These are phyloP conservation scores for Calonectria montana DNA, from an alignment of 2,329 filamentous ascomycete genomes.

Conservation along the genomic window DNA sequence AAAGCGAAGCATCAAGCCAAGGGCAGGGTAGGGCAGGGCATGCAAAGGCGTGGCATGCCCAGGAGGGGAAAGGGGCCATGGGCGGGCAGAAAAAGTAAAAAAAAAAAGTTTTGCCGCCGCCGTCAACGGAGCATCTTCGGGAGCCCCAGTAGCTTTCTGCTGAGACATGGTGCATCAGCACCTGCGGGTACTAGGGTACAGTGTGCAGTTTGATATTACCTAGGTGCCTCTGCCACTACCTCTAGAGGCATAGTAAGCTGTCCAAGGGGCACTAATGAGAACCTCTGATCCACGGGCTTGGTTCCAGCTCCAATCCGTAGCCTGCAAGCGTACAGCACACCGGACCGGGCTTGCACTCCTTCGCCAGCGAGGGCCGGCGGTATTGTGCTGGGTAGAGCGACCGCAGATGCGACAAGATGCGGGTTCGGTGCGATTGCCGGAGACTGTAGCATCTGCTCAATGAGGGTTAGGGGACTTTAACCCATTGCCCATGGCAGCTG, in stretches of 20 bases:
- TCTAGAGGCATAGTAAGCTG: constrained; percentile 17
- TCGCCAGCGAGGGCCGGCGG: constrained; percentile 9
- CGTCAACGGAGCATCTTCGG: constrained; percentile 43
- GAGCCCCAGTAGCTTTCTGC: constrained; percentile 22
- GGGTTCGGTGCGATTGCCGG: constrained; percentile 21
- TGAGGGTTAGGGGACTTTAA: constrained; percentile 22
- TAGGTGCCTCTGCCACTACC: background rate
- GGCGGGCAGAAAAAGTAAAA: constrained; percentile 26
- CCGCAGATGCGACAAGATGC: constrained; percentile 3
- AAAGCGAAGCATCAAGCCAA: constrained; percentile 28
- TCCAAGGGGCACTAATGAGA: background rate
- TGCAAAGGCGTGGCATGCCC: constrained; percentile 26
- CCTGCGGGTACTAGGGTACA: constrained; percentile 4
- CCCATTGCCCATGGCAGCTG: background rate
- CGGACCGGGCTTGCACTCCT: constrained; percentile 20
- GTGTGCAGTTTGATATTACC: constrained; percentile 3
- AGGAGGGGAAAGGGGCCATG: constrained; percentile 21
- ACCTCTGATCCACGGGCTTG: constrained; percentile 20
- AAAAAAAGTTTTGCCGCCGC: constrained; percentile 33
- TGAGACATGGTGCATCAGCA: constrained; percentile 14
- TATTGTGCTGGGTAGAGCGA: background rate
- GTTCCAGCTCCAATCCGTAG: constrained; percentile 19
- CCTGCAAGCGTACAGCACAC: constrained; percentile 20
- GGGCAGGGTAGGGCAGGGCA: constrained; percentile 31
- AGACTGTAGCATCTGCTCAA: constrained; percentile 16